Evolutionary conservation across 2,329 filamentous ascomycete species (phyloP).

Genomic region (Fusarium continuum): DNA sequence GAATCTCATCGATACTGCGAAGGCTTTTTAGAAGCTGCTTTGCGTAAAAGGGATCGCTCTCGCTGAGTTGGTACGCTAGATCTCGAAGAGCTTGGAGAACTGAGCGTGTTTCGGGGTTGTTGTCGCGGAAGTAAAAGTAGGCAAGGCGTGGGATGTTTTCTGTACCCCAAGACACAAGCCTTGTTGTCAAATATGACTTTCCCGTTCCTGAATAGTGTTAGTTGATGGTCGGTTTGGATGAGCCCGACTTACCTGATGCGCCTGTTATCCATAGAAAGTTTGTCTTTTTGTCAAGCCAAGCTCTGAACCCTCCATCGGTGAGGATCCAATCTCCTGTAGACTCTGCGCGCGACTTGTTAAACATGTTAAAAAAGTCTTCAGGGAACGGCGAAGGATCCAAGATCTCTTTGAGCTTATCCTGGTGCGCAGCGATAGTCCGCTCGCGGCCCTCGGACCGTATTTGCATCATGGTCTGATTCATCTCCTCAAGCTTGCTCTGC

Average conservation of each 20-base stretch:
- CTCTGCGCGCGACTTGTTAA: slow-evolving; percentile 52
- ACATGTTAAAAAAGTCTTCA: slow-evolving; percentile 53
- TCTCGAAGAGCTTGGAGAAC: slow-evolving; percentile 57
- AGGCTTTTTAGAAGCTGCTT: slow-evolving; percentile 51
- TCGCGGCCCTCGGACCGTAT: slow-evolving; percentile 50
- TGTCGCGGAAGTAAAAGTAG: slow-evolving; percentile 60
- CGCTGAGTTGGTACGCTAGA: slow-evolving; percentile 57
- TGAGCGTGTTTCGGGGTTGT: slow-evolving; percentile 56
- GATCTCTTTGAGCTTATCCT: slow-evolving; percentile 52
- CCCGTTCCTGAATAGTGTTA: slow-evolving; percentile 48
- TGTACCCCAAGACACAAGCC: slow-evolving; percentile 53
- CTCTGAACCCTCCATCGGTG: slow-evolving; percentile 49
- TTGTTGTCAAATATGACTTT: slow-evolving; percentile 57
- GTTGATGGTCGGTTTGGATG: not conserved
- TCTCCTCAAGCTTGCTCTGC: slow-evolving; percentile 47
- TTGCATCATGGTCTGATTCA: slow-evolving; percentile 49
- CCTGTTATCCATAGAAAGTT: slow-evolving; percentile 57
- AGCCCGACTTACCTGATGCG: slow-evolving; percentile 49
- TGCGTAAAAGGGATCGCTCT: slow-evolving; percentile 56
- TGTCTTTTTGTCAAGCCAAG: slow-evolving; percentile 52
- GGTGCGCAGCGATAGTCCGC: slow-evolving; percentile 44
- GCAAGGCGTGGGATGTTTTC: slow-evolving; percentile 49
- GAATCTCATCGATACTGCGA: slow-evolving; percentile 52
- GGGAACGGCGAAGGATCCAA: slow-evolving; percentile 55
- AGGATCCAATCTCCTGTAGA: slow-evolving; percentile 59